These are phyloP conservation scores for Termitomyces sp. DNA, from an alignment of 768 basidiomycete species.

Conservation along the genomic window DNA sequence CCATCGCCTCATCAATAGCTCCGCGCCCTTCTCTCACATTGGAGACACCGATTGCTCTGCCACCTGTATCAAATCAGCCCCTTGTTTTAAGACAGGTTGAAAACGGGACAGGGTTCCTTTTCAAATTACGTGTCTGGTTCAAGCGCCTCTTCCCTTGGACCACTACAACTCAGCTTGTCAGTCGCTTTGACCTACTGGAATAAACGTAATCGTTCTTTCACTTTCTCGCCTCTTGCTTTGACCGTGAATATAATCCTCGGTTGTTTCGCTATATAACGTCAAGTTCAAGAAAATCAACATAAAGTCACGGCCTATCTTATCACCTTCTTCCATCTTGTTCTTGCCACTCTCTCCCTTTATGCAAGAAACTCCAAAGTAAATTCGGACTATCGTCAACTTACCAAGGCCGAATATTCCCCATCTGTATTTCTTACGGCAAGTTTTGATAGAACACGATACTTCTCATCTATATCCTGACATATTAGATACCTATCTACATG, in stretches of 20 bases:
- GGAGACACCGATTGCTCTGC: neutral
- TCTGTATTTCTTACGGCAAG: too few species aligned
- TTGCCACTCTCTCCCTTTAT: too few species aligned
- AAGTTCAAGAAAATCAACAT: neutral
- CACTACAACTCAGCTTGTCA: neutral
- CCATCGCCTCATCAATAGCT: neutral
- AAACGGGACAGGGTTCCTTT: neutral
- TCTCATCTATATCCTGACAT: too few species aligned
- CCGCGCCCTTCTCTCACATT: too few species aligned
- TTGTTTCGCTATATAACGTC: neutral
- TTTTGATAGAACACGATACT: too few species aligned
- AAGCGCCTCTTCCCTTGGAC: neutral
- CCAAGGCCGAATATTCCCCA: too few species aligned
- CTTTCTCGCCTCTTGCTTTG: neutral
- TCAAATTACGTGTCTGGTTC: neutral
- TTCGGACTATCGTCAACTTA: too few species aligned
- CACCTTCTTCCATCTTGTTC: too few species aligned
- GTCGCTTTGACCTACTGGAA: neutral
- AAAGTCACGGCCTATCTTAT: neutral
- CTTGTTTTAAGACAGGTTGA: neutral
- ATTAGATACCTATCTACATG: too few species aligned
- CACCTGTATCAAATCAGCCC: neutral
- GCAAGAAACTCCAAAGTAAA: too few species aligned
- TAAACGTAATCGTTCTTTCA: neutral
- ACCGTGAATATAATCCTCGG: neutral